Conservation (phyloP, 169 alveolate genomes). For the Ichthyophthirius multifiliis region DNA sequence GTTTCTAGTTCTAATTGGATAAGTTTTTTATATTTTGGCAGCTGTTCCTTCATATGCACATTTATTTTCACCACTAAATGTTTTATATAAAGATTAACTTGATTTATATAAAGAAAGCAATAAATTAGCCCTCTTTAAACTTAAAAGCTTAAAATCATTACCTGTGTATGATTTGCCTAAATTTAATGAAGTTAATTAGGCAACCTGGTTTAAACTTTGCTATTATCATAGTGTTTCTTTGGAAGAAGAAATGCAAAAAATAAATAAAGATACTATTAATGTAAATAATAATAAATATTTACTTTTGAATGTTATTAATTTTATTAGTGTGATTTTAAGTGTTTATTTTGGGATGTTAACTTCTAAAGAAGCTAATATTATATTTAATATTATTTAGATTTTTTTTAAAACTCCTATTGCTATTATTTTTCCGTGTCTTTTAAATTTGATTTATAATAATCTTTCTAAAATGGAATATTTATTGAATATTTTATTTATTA, state of each 20-base stretch:
- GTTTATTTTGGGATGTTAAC: constrained; percentile 1
- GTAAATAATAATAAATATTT: background rate
- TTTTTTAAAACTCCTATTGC: background rate
- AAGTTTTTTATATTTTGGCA: background rate
- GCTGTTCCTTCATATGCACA: background rate
- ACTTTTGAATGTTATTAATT: background rate
- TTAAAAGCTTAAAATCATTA: background rate
- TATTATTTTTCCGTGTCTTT: background rate
- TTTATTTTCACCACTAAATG: background rate
- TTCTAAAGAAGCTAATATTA: background rate
- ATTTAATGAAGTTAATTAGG: background rate
- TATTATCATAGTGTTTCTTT: background rate
- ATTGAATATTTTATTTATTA: background rate
- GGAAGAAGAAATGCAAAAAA: background rate
- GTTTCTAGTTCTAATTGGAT: background rate
- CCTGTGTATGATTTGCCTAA: background rate
- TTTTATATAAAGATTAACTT: background rate
- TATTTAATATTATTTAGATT: background rate
- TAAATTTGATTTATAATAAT: background rate
- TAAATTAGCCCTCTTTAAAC: background rate
- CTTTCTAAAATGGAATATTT: background rate
- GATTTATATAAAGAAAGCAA: background rate
- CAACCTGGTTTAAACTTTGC: background rate
- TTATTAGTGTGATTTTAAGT: background rate
- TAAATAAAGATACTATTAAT: background rate